Evolutionary conservation across 352 stramenopile genomes (phyloP).

Genomic region (Globisporangium camurandrum): DNA sequence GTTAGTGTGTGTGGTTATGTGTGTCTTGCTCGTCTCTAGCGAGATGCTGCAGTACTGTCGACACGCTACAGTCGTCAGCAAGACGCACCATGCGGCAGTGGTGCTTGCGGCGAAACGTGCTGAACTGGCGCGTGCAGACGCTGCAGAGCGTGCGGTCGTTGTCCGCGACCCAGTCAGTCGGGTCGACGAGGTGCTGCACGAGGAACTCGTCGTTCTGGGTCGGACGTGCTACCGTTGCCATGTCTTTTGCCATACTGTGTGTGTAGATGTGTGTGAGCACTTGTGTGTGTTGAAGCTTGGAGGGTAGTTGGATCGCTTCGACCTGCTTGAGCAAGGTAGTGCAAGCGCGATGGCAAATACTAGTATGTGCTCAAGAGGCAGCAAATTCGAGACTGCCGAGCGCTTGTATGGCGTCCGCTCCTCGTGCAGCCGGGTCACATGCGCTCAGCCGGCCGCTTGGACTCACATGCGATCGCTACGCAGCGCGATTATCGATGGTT

Average conservation of each 20-base stretch:
- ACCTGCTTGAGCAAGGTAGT: background rate
- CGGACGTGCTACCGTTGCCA: conserved; percentile 21
- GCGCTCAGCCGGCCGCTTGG: too few species aligned
- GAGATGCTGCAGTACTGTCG: too few species aligned
- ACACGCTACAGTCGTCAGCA: too few species aligned
- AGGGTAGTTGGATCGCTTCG: background rate
- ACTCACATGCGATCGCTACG: too few species aligned
- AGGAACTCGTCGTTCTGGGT: conserved; percentile 39
- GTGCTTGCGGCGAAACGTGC: conserved; percentile 80
- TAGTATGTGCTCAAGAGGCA: background rate
- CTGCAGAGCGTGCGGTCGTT: conserved; percentile 60
- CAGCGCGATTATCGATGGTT: too few species aligned
- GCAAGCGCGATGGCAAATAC: too few species aligned
- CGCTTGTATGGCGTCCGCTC: background rate
- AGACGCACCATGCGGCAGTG: conserved; percentile 72
- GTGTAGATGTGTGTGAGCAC: background rate
- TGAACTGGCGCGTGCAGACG: conserved; percentile 73
- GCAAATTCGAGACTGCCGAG: background rate
- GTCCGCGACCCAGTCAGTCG: conserved; percentile 69
- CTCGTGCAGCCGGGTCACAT: too few species aligned
- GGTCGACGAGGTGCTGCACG: conserved; percentile 67
- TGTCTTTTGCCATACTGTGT: conserved; percentile 2
- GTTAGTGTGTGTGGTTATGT: too few species aligned
- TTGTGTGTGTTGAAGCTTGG: background rate
- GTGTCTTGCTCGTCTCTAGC: too few species aligned